Conservation (phyloP, 352 stramenopile species). For the Globisporangium radiosum region DNA sequence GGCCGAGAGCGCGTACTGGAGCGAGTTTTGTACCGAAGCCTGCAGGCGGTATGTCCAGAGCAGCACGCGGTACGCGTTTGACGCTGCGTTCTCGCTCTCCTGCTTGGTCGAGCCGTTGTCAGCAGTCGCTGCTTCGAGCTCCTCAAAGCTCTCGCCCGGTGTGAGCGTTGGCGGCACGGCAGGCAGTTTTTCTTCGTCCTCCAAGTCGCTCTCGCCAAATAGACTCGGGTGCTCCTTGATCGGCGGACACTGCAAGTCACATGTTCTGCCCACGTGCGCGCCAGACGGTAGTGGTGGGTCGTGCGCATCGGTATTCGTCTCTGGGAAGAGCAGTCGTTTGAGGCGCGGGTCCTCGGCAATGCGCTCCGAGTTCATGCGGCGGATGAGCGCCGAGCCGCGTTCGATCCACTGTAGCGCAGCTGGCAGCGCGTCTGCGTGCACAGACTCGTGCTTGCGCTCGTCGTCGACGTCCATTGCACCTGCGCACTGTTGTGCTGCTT, state of each 20-base stretch:
- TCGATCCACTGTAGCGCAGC: slow-evolving; percentile 59
- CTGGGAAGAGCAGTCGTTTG: slow-evolving; percentile 45
- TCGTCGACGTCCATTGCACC: slow-evolving; percentile 1
- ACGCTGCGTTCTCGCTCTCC: slow-evolving; percentile 65
- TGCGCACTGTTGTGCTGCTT: no score
- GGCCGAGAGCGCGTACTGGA: slow-evolving; percentile 71
- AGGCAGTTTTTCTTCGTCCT: slow-evolving; percentile 28
- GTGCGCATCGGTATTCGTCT: slow-evolving; percentile 13
- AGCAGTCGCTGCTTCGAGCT: slow-evolving; percentile 54
- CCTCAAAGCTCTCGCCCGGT: slow-evolving; percentile 53
- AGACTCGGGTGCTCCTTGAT: slow-evolving; percentile 15
- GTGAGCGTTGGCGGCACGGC: slow-evolving; percentile 19
- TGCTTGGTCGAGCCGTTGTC: slow-evolving; percentile 48
- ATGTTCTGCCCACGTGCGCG: neutral
- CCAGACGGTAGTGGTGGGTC: slow-evolving; percentile 10
- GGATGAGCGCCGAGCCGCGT: slow-evolving; percentile 74
- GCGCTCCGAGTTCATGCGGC: slow-evolving; percentile 86
- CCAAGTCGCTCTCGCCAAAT: slow-evolving; percentile 16
- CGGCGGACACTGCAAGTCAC: neutral
- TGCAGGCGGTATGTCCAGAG: slow-evolving; percentile 79
- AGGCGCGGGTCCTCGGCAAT: slow-evolving; percentile 79
- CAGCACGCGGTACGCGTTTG: slow-evolving; percentile 64
- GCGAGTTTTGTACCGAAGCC: slow-evolving; percentile 58
- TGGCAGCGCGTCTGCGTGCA: neutral
- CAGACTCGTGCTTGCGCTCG: neutral